Evolutionary conservation across 176 grass and related monocot genomes (phyloP).

Genomic region (sorghum (Sorghum bicolor)): Sorghum_bicolor_NCBIv3 NC_012871.2:16545501-16546000

Average conservation of each 20-base stretch:
- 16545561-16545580: too few relatives aligned
- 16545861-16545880: constrained; percentile 54
- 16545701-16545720: constrained; percentile 89
- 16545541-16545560: too few relatives aligned
- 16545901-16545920: constrained; percentile 90
- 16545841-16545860: constrained; percentile 59
- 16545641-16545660: too few relatives aligned
- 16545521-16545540: too few relatives aligned
- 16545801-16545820: constrained; percentile 3
- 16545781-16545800: not conserved
- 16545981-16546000: not conserved
- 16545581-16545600: too few relatives aligned
- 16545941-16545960: constrained; percentile 65
- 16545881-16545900: constrained; percentile 78
- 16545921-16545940: constrained; percentile 46
- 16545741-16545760: constrained; percentile 58
- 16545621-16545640: too few relatives aligned
- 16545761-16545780: constrained; percentile 42
- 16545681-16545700: constrained; percentile 40
- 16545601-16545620: too few relatives aligned
- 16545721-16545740: constrained; percentile 81
- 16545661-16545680: not conserved
- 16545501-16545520: too few relatives aligned
- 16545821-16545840: constrained; percentile 15
- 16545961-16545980: constrained; percentile 41